Evolutionary conservation across 2,329 filamentous ascomycete species (phyloP).

Genomic region (Fusarium kyushuense): DNA sequence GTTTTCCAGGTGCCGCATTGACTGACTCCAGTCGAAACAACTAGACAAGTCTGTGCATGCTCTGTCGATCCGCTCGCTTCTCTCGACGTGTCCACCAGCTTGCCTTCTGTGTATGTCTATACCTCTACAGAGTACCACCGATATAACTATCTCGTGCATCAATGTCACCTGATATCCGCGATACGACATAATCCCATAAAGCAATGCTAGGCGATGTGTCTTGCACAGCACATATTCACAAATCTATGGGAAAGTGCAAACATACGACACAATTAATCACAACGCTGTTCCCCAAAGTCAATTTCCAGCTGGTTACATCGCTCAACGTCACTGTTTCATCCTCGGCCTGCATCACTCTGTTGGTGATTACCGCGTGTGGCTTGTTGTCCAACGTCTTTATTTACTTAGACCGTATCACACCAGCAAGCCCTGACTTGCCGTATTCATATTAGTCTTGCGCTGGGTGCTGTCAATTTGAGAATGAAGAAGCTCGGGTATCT

Average conservation of each 20-base stretch:
- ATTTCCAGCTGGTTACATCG: conserved; percentile 18
- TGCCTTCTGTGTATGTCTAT: conserved; percentile 21
- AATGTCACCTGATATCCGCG: neutral
- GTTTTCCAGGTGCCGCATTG: conserved; percentile 33
- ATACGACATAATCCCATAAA: neutral
- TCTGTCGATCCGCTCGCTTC: conserved; percentile 31
- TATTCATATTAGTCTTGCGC: neutral
- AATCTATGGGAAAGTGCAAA: neutral
- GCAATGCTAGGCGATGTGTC: neutral
- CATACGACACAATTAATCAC: neutral
- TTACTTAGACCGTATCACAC: neutral
- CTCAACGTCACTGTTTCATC: conserved; percentile 33
- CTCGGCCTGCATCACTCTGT: conserved; percentile 10
- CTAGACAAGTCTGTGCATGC: conserved; percentile 33
- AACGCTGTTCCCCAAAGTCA: conserved; percentile 1
- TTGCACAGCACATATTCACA: neutral
- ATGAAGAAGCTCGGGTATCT: conserved; percentile 4
- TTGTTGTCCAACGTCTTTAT: conserved; percentile 13
- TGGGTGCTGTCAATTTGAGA: conserved; percentile 2
- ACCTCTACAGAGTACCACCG: neutral
- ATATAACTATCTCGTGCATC: conserved; percentile 14
- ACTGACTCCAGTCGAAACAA: conserved; percentile 41
- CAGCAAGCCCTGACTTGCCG: neutral
- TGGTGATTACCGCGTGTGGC: conserved; percentile 8
- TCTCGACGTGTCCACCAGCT: neutral